Evolutionary conservation across 2,329 filamentous ascomycete species (phyloP), one percentile per base, ranked within the genome.

Genomic region (Corinectria fuckeliana): DNA sequence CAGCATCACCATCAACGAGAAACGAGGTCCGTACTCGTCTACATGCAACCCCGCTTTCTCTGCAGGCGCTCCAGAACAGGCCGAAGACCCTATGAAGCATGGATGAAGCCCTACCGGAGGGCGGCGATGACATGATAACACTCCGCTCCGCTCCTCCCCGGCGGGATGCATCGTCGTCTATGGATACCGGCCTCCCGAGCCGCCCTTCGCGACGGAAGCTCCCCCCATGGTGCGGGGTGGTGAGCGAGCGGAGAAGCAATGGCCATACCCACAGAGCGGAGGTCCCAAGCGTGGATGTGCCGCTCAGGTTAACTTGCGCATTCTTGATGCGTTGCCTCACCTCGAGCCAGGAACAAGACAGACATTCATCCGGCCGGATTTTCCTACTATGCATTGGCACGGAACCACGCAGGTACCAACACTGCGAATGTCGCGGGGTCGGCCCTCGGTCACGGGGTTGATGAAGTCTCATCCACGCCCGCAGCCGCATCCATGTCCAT

Each of bases 381-480:
- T 9, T n/a, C n/a, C 32, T 36, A 26, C 23, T 36, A 64, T 70
- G 64, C 58, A 51, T 58, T 63, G 63, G 57, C 61, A 69, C 64
- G 53, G 53, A 68, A 65, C 52, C 57, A 70, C 68, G 68, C 68
- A 70, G 68, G 68, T 70, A 70, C 68, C 62, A 53, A 50, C 48
- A 26, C 44, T 28, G 45, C 45, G 50, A 59, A 45, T 54, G 49
- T 54, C 56, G 50, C 56, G 45, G 56, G 56, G 56, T 39, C 23
- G 25, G 30, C 38, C 38, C 13, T 39, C 56, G 30, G 50, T 50
- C 45, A 59, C 50, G 39, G 26, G 56, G 41, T 54, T 28, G 45
- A 50, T 28, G 45, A 50, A 42, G 44, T 59, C 50, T 54, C 45
- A 59, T 50, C 44, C 56, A 50, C 50, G 50, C 56, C 41, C 28